Evolutionary conservation across 805 yeast species (phyloP).

Genomic region (Starmerella roubikii): DNA sequence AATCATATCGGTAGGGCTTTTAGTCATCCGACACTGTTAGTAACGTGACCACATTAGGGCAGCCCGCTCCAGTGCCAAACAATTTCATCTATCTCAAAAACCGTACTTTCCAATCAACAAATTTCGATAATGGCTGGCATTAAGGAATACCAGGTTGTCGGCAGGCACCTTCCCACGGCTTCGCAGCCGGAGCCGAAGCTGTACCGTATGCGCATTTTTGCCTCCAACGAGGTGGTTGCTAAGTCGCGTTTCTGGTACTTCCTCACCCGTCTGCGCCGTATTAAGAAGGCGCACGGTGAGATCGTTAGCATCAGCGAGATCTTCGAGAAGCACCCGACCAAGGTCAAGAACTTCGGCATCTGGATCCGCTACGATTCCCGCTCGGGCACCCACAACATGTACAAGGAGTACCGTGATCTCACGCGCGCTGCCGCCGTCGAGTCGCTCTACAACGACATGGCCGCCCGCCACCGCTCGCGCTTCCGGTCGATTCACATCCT

Average conservation of each 20-base stretch:
- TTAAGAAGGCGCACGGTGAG: constrained; percentile 99
- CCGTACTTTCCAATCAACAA: no score
- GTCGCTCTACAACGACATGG: constrained; percentile 98
- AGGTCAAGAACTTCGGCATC: constrained; percentile 98
- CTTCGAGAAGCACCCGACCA: constrained; percentile 92
- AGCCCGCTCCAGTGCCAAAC: no score
- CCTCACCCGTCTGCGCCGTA: constrained; percentile 98
- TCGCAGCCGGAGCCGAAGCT: constrained; percentile 98
- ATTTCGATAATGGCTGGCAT: constrained; percentile 97
- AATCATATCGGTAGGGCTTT: no score
- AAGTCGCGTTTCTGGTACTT: constrained; percentile 99
- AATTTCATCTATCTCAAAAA: no score
- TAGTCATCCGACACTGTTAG: no score
- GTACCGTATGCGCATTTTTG: constrained; percentile 99
- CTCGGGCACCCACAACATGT: constrained; percentile 99
- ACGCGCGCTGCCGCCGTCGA: constrained; percentile 98
- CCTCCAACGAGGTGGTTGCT: constrained; percentile 97
- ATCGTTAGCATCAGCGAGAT: constrained; percentile 84
- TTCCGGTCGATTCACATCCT: constrained; percentile 98
- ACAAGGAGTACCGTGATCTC: constrained; percentile 99
- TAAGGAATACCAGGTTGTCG: constrained; percentile 99
- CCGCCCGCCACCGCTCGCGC: constrained; percentile 99
- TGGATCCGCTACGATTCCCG: constrained; percentile 99
- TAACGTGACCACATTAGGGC: no score
- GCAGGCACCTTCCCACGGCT: constrained; percentile 99